Evolutionary conservation across 805 yeast genomes (phyloP).

Genomic region (Saturnispora gosingensis): DNA sequence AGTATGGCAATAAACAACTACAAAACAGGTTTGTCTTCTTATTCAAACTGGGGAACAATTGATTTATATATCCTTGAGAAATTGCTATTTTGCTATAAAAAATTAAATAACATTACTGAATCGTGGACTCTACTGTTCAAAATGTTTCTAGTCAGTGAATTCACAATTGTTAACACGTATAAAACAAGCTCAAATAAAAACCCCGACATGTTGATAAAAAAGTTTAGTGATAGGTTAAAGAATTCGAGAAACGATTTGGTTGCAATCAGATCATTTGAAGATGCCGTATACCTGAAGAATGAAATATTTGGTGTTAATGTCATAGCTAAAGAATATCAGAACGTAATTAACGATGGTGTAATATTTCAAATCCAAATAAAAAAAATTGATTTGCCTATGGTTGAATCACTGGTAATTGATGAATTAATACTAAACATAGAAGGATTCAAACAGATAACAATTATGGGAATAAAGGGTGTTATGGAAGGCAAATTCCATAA

Average conservation of each 20-base stretch:
- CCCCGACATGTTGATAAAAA: neutral
- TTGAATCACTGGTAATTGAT: conserved; percentile 14
- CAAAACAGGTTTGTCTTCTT: conserved; percentile 29
- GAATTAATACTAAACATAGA: conserved; percentile 17
- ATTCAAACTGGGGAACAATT: conserved; percentile 33
- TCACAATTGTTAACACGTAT: neutral
- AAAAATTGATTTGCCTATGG: conserved; percentile 21
- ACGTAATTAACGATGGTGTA: conserved; percentile 9
- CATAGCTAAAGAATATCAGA: conserved; percentile 4
- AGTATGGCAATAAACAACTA: conserved; percentile 35
- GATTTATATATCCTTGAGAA: conserved; percentile 27
- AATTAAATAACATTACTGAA: conserved; percentile 26
- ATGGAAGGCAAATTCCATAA: neutral
- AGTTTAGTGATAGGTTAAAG: neutral
- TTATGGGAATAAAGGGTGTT: neutral
- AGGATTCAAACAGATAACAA: conserved; percentile 7
- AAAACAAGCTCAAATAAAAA: neutral
- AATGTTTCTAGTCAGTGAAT: conserved; percentile 14
- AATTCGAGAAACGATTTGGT: neutral
- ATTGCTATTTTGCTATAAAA: conserved; percentile 31
- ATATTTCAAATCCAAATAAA: conserved; percentile 27
- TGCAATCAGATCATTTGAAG: conserved; percentile 4
- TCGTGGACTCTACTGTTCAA: conserved; percentile 28
- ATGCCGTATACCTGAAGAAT: conserved; percentile 3
- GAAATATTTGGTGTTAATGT: conserved; percentile 2